phyloP scores from a whole-genome alignment of 2,329 filamentous ascomycete species.

The Hypoxylon sp. region DNA sequence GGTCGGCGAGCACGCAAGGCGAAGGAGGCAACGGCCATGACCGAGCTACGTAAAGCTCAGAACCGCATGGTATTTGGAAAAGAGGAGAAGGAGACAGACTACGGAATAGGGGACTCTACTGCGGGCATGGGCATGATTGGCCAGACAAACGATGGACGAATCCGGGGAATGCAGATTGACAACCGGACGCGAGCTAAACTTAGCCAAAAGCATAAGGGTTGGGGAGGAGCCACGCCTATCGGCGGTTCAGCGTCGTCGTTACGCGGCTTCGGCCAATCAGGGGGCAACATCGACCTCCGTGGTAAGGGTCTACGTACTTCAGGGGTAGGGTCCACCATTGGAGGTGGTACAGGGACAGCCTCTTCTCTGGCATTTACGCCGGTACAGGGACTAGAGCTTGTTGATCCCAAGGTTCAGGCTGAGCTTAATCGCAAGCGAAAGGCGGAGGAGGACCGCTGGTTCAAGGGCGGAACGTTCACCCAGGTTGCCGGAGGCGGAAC shows the following conservation, averaged over 20 bases:
- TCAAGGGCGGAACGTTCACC: conserved; percentile 97
- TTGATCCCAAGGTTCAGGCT: conserved; percentile 91
- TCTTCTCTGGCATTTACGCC: conserved; percentile 94
- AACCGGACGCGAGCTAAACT: conserved; percentile 93
- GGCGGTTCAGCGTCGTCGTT: conserved; percentile 84
- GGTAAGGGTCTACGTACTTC: conserved; percentile 84
- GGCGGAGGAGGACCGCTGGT: conserved; percentile 95
- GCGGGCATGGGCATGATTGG: conserved; percentile 97
- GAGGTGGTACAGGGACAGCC: conserved; percentile 78
- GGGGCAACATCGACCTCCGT: conserved; percentile 76
- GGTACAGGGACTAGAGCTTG: conserved; percentile 93
- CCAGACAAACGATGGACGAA: conserved; percentile 86
- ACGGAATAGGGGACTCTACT: conserved; percentile 87
- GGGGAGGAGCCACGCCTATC: conserved; percentile 80
- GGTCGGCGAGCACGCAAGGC: conserved; percentile 91
- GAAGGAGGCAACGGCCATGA: conserved; percentile 98
- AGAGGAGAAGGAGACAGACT: conserved; percentile 94
- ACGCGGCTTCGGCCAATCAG: conserved; percentile 79
- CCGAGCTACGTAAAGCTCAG: conserved; percentile 93
- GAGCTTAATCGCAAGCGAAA: conserved; percentile 92
- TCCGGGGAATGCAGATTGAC: conserved; percentile 90
- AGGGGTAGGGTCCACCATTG: conserved; percentile 81
- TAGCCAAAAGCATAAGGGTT: conserved; percentile 94
- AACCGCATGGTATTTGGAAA: conserved; percentile 97
- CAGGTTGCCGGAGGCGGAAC: conserved; percentile 74